Evolutionary conservation across 2,329 filamentous ascomycete species (phyloP).

Genomic region (Boeremia lycopersici): DNA sequence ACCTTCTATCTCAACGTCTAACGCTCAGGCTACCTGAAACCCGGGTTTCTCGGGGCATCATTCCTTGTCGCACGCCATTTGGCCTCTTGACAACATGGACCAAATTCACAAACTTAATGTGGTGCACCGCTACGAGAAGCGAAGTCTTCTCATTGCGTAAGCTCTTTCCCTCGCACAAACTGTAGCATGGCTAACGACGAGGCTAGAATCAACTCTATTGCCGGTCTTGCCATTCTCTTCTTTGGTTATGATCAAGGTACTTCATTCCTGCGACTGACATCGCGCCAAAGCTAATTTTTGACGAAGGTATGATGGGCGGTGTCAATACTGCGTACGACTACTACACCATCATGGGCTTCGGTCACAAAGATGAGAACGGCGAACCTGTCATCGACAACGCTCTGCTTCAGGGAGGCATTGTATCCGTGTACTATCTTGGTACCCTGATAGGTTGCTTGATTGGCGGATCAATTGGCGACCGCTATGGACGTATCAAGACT

Average conservation of each 20-base stretch:
- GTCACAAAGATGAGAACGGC: conserved; percentile 32
- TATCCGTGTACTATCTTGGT: conserved; percentile 41
- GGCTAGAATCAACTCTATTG: conserved; percentile 36
- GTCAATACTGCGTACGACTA: conserved; percentile 43
- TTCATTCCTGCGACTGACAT: neutral
- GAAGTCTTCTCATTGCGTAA: conserved; percentile 34
- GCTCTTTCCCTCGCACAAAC: neutral
- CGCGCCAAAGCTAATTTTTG: neutral
- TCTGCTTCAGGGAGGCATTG: conserved; percentile 42
- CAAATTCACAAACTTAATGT: conserved; percentile 34
- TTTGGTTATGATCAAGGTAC: conserved; percentile 34
- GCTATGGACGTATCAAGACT: conserved; percentile 36
- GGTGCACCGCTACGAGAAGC: conserved; percentile 36
- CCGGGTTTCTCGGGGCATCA: neutral
- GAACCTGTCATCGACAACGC: conserved; percentile 32
- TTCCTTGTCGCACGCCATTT: neutral
- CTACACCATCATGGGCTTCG: conserved; percentile 39
- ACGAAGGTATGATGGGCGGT: conserved; percentile 40
- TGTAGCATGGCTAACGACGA: neutral
- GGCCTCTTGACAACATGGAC: conserved; percentile 23
- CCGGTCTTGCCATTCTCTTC: conserved; percentile 40
- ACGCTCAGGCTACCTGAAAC: neutral
- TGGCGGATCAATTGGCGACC: conserved; percentile 35
- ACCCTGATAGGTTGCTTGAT: conserved; percentile 34
- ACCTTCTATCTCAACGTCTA: neutral